A percentile compares a stretch with the other conserved stretches of the same genome.
phyloP scores from a whole-genome alignment of 2,329 filamentous ascomycete species.

The Talaromyces sp. region DNA sequence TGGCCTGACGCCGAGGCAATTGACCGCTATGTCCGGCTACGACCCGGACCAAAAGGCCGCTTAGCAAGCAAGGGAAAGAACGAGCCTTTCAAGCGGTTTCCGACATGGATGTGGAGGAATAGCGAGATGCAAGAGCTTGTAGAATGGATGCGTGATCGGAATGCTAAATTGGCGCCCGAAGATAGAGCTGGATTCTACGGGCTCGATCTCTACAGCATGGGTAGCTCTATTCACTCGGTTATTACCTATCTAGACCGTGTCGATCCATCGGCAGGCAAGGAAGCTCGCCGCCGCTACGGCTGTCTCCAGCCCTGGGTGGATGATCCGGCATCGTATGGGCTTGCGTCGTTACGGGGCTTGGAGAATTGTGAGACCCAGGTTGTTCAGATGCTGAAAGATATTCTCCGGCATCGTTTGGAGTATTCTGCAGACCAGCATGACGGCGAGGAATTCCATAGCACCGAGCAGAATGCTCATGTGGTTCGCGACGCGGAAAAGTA shows the following conservation, averaged over 20 bases:
- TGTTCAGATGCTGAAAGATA: slow-evolving; percentile 41
- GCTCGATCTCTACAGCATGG: slow-evolving; percentile 51
- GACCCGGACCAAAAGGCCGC: slow-evolving; percentile 33
- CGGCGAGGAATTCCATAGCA: slow-evolving; percentile 46
- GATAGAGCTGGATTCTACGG: slow-evolving; percentile 44
- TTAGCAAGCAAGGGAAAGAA: slow-evolving; percentile 23
- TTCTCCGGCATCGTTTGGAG: slow-evolving; percentile 41
- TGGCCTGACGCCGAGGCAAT: slow-evolving; percentile 52
- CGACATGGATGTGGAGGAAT: slow-evolving; percentile 56
- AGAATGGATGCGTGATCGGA: slow-evolving; percentile 49
- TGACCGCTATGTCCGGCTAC: slow-evolving; percentile 48
- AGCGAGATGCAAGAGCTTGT: slow-evolving; percentile 48
- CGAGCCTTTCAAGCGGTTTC: slow-evolving; percentile 47
- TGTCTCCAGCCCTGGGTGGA: slow-evolving; percentile 47
- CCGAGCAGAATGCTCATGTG: slow-evolving; percentile 49
- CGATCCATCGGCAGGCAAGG: slow-evolving; percentile 40
- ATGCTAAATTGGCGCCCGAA: slow-evolving; percentile 27
- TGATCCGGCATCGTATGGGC: slow-evolving; percentile 47
- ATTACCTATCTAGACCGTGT: slow-evolving; percentile 46
- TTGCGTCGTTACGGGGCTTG: slow-evolving; percentile 38
- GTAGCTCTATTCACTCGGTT: slow-evolving; percentile 42
- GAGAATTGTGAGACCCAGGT: slow-evolving; percentile 45
- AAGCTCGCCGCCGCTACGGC: slow-evolving; percentile 43
- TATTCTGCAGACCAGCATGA: slow-evolving; percentile 31
- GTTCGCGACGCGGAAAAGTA: slow-evolving; percentile 49